phyloP scores from a whole-genome alignment of 2,329 filamentous ascomycete species.

The Cladosporium sp. region DNA sequence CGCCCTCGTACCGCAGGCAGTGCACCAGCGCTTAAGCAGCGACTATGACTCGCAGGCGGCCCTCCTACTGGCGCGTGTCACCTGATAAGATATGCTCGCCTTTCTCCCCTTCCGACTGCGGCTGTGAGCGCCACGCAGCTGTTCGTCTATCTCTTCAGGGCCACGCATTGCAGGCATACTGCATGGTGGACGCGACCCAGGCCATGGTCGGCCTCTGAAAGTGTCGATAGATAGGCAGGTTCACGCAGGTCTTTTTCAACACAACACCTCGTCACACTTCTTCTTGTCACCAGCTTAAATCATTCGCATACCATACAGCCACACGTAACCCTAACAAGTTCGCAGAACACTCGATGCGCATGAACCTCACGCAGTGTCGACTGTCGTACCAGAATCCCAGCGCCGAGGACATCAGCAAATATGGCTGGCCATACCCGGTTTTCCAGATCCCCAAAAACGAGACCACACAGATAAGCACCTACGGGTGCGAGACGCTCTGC shows the following conservation, averaged over 20 bases:
- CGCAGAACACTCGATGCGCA: background rate
- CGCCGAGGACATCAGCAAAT: background rate
- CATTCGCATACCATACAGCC: background rate
- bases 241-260: background rate
- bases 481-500: slow-evolving; percentile 34
- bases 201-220: background rate
- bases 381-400: slow-evolving; percentile 2
- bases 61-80: slow-evolving; percentile 3
- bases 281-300: background rate
- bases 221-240: background rate
- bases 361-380: slow-evolving; percentile 7
- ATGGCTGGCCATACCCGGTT: slow-evolving; percentile 16
- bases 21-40: background rate
- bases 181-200: background rate
- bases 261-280: background rate
- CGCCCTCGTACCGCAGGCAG: background rate
- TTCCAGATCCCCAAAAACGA: slow-evolving; percentile 19
- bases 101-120: slow-evolving; percentile 1
- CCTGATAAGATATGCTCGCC: slow-evolving; percentile 1
- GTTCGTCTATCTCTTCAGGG: background rate
- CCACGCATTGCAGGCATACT: background rate
- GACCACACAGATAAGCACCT: slow-evolving; percentile 29
- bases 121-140: slow-evolving; percentile 5
- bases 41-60: background rate
- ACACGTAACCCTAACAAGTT: background rate